phyloP scores from a whole-genome alignment of 306 rosid genomes.

The Astragalus membranaceus region DNA sequence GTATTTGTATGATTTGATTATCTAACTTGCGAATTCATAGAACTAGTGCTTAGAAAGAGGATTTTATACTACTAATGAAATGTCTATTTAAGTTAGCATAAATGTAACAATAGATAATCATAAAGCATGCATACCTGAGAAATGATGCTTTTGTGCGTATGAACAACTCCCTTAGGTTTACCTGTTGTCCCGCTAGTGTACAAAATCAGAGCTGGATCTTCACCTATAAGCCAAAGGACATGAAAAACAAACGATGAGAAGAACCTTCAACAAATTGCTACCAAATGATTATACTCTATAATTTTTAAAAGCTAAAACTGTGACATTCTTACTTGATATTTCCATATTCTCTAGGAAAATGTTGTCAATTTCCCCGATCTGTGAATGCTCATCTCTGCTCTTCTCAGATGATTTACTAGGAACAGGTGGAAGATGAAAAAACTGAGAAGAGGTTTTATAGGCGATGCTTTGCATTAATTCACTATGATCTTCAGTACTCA shows the following conservation, averaged over 20 bases:
- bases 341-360: slow-evolving; percentile 32
- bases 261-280: neutral
- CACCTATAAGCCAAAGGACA: slow-evolving; percentile 53
- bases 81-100: neutral
- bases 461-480: slow-evolving; percentile 71
- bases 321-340: slow-evolving; percentile 42
- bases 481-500: slow-evolving; percentile 80
- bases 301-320: neutral
- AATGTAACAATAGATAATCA: neutral
- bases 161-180: slow-evolving; percentile 97
- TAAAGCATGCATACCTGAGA: slow-evolving; percentile 53
- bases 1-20: neutral
- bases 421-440: slow-evolving; percentile 71
- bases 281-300: neutral
- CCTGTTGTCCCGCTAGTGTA: slow-evolving; percentile 94
- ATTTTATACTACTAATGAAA: neutral
- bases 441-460: slow-evolving; percentile 53
- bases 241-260: slow-evolving; percentile 17
- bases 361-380: slow-evolving; percentile 30
- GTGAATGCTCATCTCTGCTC: slow-evolving; percentile 33
- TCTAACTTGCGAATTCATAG: neutral
- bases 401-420: slow-evolving; percentile 32
- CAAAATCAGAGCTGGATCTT: slow-evolving; percentile 79
- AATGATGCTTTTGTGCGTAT: slow-evolving; percentile 73
- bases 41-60: neutral